These are phyloP conservation scores for Agarophyton chilense DNA, from an alignment of 23 red algal genomes.

Conservation along the genomic window DNA sequence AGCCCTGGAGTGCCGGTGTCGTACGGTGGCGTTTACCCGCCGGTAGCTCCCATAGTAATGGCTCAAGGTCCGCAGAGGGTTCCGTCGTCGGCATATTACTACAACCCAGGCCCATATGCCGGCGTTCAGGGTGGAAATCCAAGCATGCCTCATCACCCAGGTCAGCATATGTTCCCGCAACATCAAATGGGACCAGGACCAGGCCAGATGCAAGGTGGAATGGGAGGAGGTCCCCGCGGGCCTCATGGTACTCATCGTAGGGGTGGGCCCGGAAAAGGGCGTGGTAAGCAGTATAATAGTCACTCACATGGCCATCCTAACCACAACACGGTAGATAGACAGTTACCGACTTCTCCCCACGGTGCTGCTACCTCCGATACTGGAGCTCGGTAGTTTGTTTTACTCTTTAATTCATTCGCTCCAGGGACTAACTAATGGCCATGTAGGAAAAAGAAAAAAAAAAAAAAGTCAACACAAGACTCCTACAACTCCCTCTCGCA, in stretches of 20 bases:
- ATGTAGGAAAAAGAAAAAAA: too few species aligned
- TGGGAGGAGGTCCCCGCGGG: slow-evolving; percentile 1
- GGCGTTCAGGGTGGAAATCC: slow-evolving; percentile 26
- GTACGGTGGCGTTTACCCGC: slow-evolving; percentile 46
- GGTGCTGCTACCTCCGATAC: slow-evolving; percentile 9
- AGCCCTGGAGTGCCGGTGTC: slow-evolving; percentile 51
- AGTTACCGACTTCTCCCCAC: slow-evolving; percentile 25
- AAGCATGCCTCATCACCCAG: slow-evolving; percentile 15
- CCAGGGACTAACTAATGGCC: slow-evolving; percentile 28
- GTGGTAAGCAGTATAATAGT: slow-evolving; percentile 40
- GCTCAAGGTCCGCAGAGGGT: slow-evolving; percentile 50
- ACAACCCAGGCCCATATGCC: slow-evolving; percentile 40
- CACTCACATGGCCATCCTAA: slow-evolving; percentile 22
- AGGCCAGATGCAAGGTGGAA: slow-evolving; percentile 47
- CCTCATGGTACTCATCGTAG: slow-evolving; percentile 28
- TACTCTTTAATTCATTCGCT: slow-evolving; percentile 26
- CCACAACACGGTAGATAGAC: slow-evolving; percentile 20
- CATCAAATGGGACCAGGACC: slow-evolving; percentile 44
- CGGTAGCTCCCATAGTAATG: slow-evolving; percentile 55
- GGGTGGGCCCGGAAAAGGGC: slow-evolving; percentile 12
- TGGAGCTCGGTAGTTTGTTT: slow-evolving; percentile 36
- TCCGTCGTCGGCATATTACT: slow-evolving; percentile 41
- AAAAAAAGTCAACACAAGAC: slow-evolving; percentile 23
- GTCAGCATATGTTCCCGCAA: slow-evolving; percentile 36
- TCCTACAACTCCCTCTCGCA: neutral